Base-by-base conservation (phyloP, 768 basidiomycete genomes). In the Lentinus brumalis region DNA sequence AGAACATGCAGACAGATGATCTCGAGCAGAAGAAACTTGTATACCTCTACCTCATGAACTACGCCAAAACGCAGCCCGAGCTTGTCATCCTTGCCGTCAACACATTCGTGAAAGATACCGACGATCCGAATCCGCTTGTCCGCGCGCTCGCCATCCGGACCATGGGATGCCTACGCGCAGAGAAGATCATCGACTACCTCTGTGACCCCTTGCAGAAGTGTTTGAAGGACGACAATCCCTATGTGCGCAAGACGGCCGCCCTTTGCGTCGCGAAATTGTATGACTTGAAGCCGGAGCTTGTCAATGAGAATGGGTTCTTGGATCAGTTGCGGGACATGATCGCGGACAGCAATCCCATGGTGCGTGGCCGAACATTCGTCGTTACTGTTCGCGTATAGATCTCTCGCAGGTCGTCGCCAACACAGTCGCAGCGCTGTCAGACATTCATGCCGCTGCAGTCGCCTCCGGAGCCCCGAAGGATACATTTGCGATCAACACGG, bases 11-110 rank as follows among this genome's bases (percentile, higher is more conserved):
- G 78, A 98, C 97, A 29, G 96, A 99, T 53, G 96, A 98, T 74
- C 85, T 99, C 56, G 97, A 99, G 75, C 97, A 98, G 79, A 99
- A 98, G 86, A 98, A 99, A 77, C 90, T 99, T 38, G 97, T 98
- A n/a, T 98, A 97, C 70, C 85, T 97, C 26, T 98, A 98, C 75
- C 87, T 99, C 60, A 98, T 98, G 92, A 99, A 99, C 79, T 99
- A 98, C 67, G 96, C 96, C 38, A 97, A 97, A 73, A 96, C 96
- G 0, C 97, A 99, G 71, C 97, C 97, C 0, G 97, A 99, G 72
- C 91, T 98, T 62, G 96, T 98, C 76, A 98, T 99, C 71, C 83
- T 99, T 49, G 97, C 97, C 31, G 97, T 99, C 61, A 99, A 98
- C 72, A 99, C 96, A 8, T 98, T 99, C 72, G 97, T 99, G 64